These are phyloP conservation scores for Haplosporangium sp. DNA, from an alignment of 371 early-diverging fungal genomes.

Conservation along the genomic window DNA sequence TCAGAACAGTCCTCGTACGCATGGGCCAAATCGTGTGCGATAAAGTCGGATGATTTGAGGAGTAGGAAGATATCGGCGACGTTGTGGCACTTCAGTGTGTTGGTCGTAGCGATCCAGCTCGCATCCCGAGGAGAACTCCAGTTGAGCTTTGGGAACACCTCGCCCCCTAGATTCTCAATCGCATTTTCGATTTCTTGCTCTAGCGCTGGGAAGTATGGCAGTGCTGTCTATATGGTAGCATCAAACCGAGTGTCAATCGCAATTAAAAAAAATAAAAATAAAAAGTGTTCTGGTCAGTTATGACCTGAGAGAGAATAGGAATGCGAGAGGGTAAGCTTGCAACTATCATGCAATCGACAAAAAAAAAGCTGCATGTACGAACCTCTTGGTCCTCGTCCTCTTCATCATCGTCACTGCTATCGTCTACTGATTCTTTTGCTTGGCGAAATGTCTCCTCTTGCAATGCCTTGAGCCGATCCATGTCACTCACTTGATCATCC, in stretches of 20 bases:
- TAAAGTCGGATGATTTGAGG: constrained; percentile 91
- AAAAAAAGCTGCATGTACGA: too few species aligned
- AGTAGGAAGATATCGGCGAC: constrained; percentile 86
- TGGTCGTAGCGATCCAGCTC: constrained; percentile 86
- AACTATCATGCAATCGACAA: not conserved
- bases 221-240: not conserved
- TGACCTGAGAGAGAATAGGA: not conserved
- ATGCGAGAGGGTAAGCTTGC: not conserved
- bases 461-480: constrained; percentile 29
- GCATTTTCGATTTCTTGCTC: constrained; percentile 70
- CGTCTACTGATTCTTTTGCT: constrained; percentile 20
- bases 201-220: constrained; percentile 69
- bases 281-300: too few species aligned
- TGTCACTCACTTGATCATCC: constrained; percentile 42
- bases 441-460: constrained; percentile 23
- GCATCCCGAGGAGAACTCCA: constrained; percentile 97
- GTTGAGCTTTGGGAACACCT: constrained; percentile 91
- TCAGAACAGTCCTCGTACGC: constrained; percentile 74
- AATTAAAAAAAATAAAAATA: constrained; percentile 9
- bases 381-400: constrained; percentile 60
- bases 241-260: too few species aligned
- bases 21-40: constrained; percentile 86
- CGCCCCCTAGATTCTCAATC: constrained; percentile 81
- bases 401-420: constrained; percentile 61
- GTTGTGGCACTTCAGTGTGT: constrained; percentile 80